Base-by-base conservation (phyloP, 1,284 basidiomycete species). In the Apiotrichum brassicae region DNA sequence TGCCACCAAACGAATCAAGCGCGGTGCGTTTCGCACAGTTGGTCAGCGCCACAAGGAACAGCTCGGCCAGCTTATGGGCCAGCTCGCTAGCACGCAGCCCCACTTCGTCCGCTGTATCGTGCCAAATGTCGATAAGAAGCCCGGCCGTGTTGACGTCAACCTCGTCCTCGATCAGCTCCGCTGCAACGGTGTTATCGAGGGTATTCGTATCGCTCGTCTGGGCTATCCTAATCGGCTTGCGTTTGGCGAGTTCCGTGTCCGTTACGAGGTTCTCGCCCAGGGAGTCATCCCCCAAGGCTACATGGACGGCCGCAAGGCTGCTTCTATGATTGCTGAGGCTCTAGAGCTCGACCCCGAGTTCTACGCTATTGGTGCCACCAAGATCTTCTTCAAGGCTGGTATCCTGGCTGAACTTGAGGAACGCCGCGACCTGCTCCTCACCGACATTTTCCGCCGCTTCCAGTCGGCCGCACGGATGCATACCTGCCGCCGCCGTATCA, bases 81-180 rank as follows among this genome's bases (percentile, higher is more conserved):
- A 98, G 69, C 79, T 99, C 7, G 82, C 87, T 48, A 84, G 87
- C 1, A 99, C 95, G 0, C 93, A 98, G 67, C 95, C 95, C 0
- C 95, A 99, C 73, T 99, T 98, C 70, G 89, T 99, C 12, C 82
- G 95, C 39, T 99, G 95, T 70, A 98, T 99, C 63, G 94, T 98
- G 1, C 95, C 95, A 1, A 99, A 99, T 65, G 77, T 80, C 6
- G 79, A 84, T 69, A 98, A 98, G 80, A 88, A 87, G 65, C 91
- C 95, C 0, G 88, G 89, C 16, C 82, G 87, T 46, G 81, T 99
- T 57, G 91, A 97, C 58, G 87, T 93, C 3, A 93, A 93, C 3
- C 81, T 98, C 32, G 92, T 98, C 1, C 81, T 99, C 11, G 94
- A 98, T 66, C 95, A 99, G 68, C 77, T 99, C 19, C 82, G 95